Conservation (phyloP, 2,329 filamentous ascomycete species). For the Epichloe festucae region DNA sequence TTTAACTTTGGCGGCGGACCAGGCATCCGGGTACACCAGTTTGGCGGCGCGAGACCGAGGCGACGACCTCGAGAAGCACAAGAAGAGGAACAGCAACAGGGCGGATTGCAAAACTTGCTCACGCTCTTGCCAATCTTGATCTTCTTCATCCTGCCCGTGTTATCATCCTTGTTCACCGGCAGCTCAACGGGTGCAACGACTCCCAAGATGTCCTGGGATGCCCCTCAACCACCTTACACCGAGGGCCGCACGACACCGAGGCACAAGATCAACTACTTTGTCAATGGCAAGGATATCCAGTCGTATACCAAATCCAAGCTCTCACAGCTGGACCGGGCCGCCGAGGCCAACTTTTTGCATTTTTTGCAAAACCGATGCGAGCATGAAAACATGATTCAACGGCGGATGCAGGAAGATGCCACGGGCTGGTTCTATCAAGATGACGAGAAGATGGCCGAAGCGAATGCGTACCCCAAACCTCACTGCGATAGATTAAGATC, state of each 20-base stretch:
- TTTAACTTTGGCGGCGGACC: conserved; percentile 91
- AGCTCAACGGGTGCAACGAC: conserved; percentile 27
- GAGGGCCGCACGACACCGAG: conserved; percentile 57
- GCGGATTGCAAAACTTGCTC: conserved; percentile 47
- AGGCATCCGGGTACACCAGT: conserved; percentile 88
- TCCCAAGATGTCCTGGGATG: conserved; percentile 67
- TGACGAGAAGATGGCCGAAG: conserved; percentile 62
- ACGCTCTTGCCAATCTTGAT: conserved; percentile 79
- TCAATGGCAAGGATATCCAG: conserved; percentile 66
- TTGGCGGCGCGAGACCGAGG: conserved; percentile 68
- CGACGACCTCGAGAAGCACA: conserved; percentile 58
- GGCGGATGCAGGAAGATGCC: conserved; percentile 61
- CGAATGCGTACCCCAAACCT: conserved; percentile 39
- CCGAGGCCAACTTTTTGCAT: conserved; percentile 61
- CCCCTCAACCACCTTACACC: conserved; percentile 57
- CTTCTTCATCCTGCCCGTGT: conserved; percentile 72
- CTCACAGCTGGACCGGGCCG: conserved; percentile 59
- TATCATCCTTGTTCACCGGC: conserved; percentile 66
- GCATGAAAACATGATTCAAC: conserved; percentile 51
- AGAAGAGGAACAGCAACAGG: conserved; percentile 35
- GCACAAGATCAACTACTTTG: conserved; percentile 68
- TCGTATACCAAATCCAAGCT: conserved; percentile 59
- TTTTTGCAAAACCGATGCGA: conserved; percentile 62
- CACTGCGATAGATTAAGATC: conserved; percentile 38
- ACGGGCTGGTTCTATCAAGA: conserved; percentile 82